Percentiles rank a stretch among this genome's conserved stretches.
Conservation (phyloP, 2,329 filamentous ascomycete species). For the Esteya vermicola region DNA sequence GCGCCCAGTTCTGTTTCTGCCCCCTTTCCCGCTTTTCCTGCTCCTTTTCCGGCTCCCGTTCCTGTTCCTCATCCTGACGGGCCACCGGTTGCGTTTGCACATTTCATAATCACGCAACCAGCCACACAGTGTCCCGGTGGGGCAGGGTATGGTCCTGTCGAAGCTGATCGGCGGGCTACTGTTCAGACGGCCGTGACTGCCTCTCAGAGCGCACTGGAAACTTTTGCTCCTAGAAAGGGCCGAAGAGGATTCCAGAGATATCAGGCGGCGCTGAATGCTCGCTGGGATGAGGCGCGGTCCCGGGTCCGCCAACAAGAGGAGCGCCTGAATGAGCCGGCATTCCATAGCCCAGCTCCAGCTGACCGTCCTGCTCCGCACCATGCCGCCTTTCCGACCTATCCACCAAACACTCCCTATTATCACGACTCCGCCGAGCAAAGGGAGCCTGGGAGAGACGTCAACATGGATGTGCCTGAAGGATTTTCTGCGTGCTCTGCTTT, state of each 20-base stretch:
- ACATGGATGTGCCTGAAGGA: too few relatives aligned
- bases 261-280: constrained; percentile 18
- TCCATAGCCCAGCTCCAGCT: neutral
- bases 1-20: neutral
- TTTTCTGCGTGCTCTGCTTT: too few relatives aligned
- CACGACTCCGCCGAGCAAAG: neutral
- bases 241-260: constrained; percentile 31
- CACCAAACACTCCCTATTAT: neutral
- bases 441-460: too few relatives aligned
- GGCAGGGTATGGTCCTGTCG: too few relatives aligned
- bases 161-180: neutral
- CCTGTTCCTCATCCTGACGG: too few relatives aligned
- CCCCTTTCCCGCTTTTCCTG: too few relatives aligned
- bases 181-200: neutral
- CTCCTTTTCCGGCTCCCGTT: too few relatives aligned
- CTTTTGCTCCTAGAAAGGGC: neutral
- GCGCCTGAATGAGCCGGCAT: neutral
- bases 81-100: neutral
- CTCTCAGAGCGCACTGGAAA: neutral
- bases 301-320: constrained; percentile 11
- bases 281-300: constrained; percentile 18
- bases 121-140: too few relatives aligned
- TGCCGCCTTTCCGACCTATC: too few relatives aligned
- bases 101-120: neutral
- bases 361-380: too few relatives aligned